These are phyloP conservation scores for Leptoxyphium fumago DNA, from an alignment of 2,329 filamentous ascomycete species.

Conservation along the genomic window DNA sequence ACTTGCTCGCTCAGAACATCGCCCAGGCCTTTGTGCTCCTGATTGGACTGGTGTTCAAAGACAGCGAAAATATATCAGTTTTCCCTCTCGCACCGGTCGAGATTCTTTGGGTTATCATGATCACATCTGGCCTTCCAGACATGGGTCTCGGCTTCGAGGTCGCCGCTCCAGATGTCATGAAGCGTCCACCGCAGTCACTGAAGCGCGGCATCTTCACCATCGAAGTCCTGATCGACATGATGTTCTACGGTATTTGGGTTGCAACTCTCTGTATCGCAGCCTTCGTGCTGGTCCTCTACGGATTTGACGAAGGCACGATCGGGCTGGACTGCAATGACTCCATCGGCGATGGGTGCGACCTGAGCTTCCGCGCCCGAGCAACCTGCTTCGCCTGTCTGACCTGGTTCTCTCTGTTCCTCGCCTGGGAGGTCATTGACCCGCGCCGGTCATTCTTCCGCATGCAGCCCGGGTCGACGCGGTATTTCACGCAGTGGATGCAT, in stretches of 20 bases:
- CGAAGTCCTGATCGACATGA: conserved; percentile 65
- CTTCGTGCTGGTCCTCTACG: conserved; percentile 51
- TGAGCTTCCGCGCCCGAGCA: conserved; percentile 55
- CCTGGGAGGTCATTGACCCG: conserved; percentile 65
- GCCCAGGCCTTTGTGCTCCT: conserved; percentile 71
- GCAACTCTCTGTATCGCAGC: conserved; percentile 49
- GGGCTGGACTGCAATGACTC: conserved; percentile 45
- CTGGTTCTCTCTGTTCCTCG: conserved; percentile 62
- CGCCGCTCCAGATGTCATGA: conserved; percentile 63
- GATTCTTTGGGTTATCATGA: conserved; percentile 90
- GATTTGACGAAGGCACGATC: conserved; percentile 43
- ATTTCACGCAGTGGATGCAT: conserved; percentile 50
- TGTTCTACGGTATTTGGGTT: conserved; percentile 68
- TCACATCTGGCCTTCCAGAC: conserved; percentile 74
- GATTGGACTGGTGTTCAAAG: conserved; percentile 69
- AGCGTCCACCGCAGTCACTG: conserved; percentile 60
- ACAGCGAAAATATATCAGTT: conserved; percentile 54
- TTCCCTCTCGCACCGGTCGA: conserved; percentile 77
- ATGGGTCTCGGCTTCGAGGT: conserved; percentile 75
- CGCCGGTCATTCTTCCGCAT: conserved; percentile 62
- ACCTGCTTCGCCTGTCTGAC: conserved; percentile 62
- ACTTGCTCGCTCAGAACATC: conserved; percentile 95
- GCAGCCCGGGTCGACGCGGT: conserved; percentile 45
- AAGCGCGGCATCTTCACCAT: conserved; percentile 57
- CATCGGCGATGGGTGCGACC: conserved; percentile 41